Evolutionary conservation across 148 eudicot species (phyloP).

Genomic region (Spergularia bocconei): DNA sequence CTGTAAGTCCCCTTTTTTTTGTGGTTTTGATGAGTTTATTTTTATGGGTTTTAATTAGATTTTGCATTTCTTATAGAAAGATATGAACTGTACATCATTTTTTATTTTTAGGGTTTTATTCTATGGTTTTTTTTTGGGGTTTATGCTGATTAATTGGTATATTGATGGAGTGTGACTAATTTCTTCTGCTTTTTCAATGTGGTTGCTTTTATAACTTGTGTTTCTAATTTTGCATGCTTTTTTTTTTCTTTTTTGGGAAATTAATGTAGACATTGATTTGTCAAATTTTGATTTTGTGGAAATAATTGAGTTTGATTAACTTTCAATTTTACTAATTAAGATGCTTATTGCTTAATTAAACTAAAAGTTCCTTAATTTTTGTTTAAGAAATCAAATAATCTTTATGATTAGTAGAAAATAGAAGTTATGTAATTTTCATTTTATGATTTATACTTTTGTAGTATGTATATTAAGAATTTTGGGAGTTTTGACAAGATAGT

Average conservation of each 20-base stretch:
- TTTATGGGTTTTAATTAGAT: constrained; percentile 18
- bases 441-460: too few relatives aligned
- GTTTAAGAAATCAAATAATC: not conserved
- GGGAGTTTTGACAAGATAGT: too few relatives aligned
- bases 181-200: not conserved
- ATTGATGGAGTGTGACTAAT: not conserved
- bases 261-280: constrained; percentile 14
- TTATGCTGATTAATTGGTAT: not conserved
- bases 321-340: constrained; percentile 5
- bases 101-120: not conserved
- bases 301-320: constrained; percentile 12
- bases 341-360: constrained; percentile 7
- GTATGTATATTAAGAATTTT: too few relatives aligned
- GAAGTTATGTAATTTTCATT: too few relatives aligned
- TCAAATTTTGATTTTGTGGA: constrained; percentile 16
- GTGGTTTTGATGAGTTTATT: not conserved
- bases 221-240: constrained; percentile 6
- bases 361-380: not conserved
- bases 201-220: not conserved
- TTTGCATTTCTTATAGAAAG: constrained; percentile 7
- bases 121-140: constrained; percentile 17
- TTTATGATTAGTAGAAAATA: too few relatives aligned
- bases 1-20: constrained; percentile 22
- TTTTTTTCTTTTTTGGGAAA: constrained; percentile 4
- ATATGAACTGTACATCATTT: not conserved